Conservation (phyloP, 306 rosid species). For the Urtica urens region DNA sequence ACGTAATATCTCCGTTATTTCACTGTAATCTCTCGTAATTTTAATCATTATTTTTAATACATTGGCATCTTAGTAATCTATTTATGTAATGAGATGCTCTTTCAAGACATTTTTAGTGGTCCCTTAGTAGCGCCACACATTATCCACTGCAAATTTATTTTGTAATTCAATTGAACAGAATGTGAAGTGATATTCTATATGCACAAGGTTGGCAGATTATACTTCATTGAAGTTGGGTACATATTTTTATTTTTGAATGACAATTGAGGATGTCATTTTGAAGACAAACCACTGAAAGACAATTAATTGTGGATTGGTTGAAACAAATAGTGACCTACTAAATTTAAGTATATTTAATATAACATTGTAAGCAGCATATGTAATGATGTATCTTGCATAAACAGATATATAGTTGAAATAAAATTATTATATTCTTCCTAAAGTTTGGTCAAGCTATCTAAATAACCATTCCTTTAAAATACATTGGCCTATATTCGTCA, state of each 20-base stretch:
- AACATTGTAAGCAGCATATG: neutral
- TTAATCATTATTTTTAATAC: too few species aligned
- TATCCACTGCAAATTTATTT: neutral
- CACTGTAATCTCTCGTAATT: too few species aligned
- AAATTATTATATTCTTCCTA: neutral
- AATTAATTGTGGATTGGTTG: conserved; percentile 10
- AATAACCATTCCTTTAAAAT: neutral
- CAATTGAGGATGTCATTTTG: neutral
- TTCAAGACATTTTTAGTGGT: neutral
- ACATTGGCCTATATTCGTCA: neutral
- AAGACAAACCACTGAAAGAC: conserved; percentile 5
- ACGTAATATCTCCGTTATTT: too few species aligned
- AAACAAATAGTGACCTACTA: neutral
- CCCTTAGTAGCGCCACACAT: neutral
- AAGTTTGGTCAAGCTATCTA: neutral
- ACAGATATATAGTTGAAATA: neutral
- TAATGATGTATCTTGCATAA: neutral
- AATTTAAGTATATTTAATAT: neutral
- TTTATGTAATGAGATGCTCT: neutral
- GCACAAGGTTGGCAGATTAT: neutral
- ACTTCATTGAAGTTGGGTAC: conserved; percentile 4
- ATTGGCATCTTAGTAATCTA: neutral
- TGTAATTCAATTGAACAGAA: neutral
- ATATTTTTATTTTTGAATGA: neutral
- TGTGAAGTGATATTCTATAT: too few species aligned